A percentile compares a stretch with the other conserved stretches of the same genome.
These are phyloP conservation scores for Chalaropsis ovoidea DNA, from an alignment of 2,329 filamentous ascomycete species.

Conservation along the genomic window DNA sequence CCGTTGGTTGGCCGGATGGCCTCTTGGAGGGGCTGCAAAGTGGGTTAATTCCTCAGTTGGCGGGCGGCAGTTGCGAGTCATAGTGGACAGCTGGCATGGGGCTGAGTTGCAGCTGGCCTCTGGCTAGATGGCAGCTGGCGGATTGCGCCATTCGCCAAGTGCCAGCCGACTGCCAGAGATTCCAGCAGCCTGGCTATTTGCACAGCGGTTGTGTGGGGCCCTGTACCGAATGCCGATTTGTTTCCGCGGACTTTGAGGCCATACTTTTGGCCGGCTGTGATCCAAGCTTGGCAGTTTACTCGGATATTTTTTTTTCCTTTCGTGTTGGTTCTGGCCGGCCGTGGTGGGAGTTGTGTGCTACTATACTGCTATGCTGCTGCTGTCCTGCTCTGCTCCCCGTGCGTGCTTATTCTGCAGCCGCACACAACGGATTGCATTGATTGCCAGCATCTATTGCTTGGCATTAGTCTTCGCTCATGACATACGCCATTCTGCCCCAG, in stretches of 20 bases:
- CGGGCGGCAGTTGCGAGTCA: neutral
- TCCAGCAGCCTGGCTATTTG: neutral
- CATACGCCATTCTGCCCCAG: slow-evolving; percentile 12
- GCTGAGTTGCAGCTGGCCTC: too few relatives aligned
- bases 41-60: neutral
- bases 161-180: neutral
- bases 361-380: too few relatives aligned
- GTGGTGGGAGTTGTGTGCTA: too few relatives aligned
- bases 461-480: neutral
- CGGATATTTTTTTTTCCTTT: neutral
- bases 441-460: neutral
- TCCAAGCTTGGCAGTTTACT: neutral
- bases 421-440: neutral
- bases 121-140: neutral
- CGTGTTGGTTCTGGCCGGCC: too few relatives aligned
- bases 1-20: slow-evolving; percentile 7
- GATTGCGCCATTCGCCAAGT: slow-evolving; percentile 8
- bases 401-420: too few relatives aligned
- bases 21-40: neutral
- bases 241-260: slow-evolving; percentile 3
- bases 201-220: neutral
- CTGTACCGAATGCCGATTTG: neutral
- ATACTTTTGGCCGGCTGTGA: neutral
- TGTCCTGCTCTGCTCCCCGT: too few relatives aligned
- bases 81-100: neutral